Base-by-base conservation (phyloP, 2,329 filamentous ascomycete genomes). In the Phaeoacremonium minimum region DNA sequence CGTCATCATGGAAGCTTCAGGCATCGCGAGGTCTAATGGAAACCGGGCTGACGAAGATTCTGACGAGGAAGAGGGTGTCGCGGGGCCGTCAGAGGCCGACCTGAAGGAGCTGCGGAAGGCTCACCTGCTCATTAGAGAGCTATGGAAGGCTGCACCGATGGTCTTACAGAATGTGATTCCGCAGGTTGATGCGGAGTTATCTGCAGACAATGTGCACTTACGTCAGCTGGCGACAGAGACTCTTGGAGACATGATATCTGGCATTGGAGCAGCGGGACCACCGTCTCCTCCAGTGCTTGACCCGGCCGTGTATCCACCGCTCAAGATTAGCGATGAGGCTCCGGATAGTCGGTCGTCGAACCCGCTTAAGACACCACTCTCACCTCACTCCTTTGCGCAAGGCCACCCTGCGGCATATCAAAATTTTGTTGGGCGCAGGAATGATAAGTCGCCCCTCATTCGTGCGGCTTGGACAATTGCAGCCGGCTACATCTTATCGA, bases 151-250 rank as follows among this genome's bases (percentile, higher is more conserved):
- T 32, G 87, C 87, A 22, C 90, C 94, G 0, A 76, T 83, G 18
- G 87, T 97, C 18, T 74, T 98, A 14, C 84, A 88, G 46, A 95
- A 96, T 51, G 91, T 98, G 11, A 83, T 98, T 35, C 90, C 90
- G 4, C 90, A 96, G 58, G 71, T 98, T 28, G 91, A 97, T 55
- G 86, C 88, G 20, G 93, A 98, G 64, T 69, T 98, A 35, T 85
- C 84, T 4, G 89, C 90, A 0, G 93, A 98, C 55, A 94, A 94
- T 42, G 73, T 90, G 4, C 82, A 93, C 48, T 68, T 98, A 37
- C 85, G 93, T 36, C 75, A 87, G 41, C 74, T 98, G 39, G 91
- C 91, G 3, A 95, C 91, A 0, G 88, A 97, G 60, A 95, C 93
- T 0, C 78, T 98, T 28, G 93, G 94, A 36, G 91, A 97, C 55